phyloP scores from a whole-genome alignment of 2,329 filamentous ascomycete species.

The Pseudodiploospora longispora region DNA sequence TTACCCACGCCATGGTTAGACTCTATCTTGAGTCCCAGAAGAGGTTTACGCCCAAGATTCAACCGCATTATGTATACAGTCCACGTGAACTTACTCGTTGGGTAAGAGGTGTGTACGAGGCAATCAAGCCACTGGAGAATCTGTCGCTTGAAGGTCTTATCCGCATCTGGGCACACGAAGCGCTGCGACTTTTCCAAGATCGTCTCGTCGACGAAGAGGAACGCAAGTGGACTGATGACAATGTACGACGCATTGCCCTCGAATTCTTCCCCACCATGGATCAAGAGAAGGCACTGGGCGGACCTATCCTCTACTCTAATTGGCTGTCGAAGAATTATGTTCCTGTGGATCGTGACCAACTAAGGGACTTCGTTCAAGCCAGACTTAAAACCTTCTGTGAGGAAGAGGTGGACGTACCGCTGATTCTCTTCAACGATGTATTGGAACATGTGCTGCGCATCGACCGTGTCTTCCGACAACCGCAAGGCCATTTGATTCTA shows the following conservation, averaged over 20 bases:
- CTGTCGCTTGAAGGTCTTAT: conserved; percentile 85
- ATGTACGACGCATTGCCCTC: conserved; percentile 75
- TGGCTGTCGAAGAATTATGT: conserved; percentile 99
- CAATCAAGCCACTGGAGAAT: conserved; percentile 83
- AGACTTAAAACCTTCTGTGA: conserved; percentile 97
- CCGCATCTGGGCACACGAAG: conserved; percentile 97
- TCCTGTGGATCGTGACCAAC: conserved; percentile 87
- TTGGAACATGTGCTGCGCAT: conserved; percentile 97
- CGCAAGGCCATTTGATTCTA: conserved; percentile 94
- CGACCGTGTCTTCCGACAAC: conserved; percentile 95
- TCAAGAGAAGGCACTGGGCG: conserved; percentile 77
- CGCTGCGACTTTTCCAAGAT: conserved; percentile 92
- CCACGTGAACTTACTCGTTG: conserved; percentile 96
- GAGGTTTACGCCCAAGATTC: conserved; percentile 90
- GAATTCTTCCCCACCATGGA: conserved; percentile 96
- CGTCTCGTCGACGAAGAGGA: conserved; percentile 92
- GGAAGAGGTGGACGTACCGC: conserved; percentile 95
- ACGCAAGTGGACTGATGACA: conserved; percentile 87
- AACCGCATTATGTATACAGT: conserved; percentile 98
- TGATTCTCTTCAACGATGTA: conserved; percentile 99
- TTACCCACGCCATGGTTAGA: conserved; percentile 96
- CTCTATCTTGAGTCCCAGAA: conserved; percentile 93
- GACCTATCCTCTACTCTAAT: conserved; percentile 96
- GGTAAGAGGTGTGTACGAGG: conserved; percentile 96
- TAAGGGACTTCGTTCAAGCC: conserved; percentile 96